Conservation (phyloP, 2,329 filamentous ascomycete species). For the Podosphaera aphanis region DNA sequence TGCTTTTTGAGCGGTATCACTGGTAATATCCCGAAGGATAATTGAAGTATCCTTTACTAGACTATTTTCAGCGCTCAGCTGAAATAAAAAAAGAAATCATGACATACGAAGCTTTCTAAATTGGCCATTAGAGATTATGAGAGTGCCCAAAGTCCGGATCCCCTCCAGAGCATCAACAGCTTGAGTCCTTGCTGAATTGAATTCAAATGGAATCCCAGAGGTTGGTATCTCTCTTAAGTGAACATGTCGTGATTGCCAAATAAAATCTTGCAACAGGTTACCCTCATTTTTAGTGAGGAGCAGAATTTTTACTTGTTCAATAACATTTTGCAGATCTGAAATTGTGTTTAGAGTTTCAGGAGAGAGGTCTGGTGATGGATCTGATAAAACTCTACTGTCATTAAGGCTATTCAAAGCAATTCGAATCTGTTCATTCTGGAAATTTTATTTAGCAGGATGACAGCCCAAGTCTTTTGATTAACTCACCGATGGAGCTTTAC, state of each 20-base stretch:
- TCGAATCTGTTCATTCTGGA: constrained; percentile 52
- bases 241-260: constrained; percentile 74
- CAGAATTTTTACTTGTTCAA: constrained; percentile 64
- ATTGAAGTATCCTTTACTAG: constrained; percentile 54
- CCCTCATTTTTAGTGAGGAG: constrained; percentile 86
- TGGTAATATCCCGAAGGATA: constrained; percentile 71
- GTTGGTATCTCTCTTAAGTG: constrained; percentile 34
- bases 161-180: constrained; percentile 66
- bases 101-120: constrained; percentile 15
- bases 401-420: constrained; percentile 78
- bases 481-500: constrained; percentile 57
- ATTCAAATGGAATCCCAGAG: constrained; percentile 38
- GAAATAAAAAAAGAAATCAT: not conserved
- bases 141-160: constrained; percentile 62
- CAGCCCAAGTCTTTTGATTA: not conserved
- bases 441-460: not conserved
- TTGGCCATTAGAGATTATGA: constrained; percentile 87
- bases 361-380: constrained; percentile 56
- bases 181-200: constrained; percentile 59
- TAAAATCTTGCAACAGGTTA: constrained; percentile 85
- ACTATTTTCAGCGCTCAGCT: not conserved
- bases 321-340: constrained; percentile 51
- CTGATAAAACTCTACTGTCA: constrained; percentile 41
- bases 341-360: constrained; percentile 61
- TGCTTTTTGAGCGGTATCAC: constrained; percentile 64